Base-by-base conservation (phyloP, 2,329 filamentous ascomycete genomes). In the Colletotrichum musae region DNA sequence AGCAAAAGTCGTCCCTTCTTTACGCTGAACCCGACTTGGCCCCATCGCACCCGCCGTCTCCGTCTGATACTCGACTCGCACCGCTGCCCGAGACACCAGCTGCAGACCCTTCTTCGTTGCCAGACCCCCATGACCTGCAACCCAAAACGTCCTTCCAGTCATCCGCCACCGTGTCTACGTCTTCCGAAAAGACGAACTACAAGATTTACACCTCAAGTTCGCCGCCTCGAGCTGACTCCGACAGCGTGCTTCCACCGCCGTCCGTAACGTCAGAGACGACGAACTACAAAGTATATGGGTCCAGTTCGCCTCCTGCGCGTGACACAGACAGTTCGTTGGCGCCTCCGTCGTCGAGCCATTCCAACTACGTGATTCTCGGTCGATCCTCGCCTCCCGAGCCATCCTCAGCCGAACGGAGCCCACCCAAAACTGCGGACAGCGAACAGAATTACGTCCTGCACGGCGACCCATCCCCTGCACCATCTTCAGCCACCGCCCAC, bases 361-460 rank as follows among this genome's bases (percentile, higher is more conserved):
- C 83, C 26, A 90, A 90, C 73, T 84, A 87, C 74, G 82, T 85
- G 70, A 75, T 89, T 26, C 77, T 87, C 53, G 84, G 83, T 52
- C 82, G 83, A 53, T 86, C 87, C 1, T 89, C 87, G 1, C 85
- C 84, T 16, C 75, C 78, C 2, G 80, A 82, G 36, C 79, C 80
- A 12, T 84, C 77, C 53, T 75, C 78, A 75, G 78, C 76, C 76
- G 78, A 73, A 74, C 80, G 64, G 64, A 75, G 76, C 56, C 79
- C 79, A 41, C 77, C 74, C 15, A 70, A 71, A 24, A 81, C 80
- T 6, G 75, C 79, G 9, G 80, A 81, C 62, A 82, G 80, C 69
- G 80, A 85, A 70, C 78, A 80, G 60, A 91, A 91, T 73, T 90
- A 88, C 77, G 78, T 89, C 16, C 74, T 90, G 18, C 82, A 88